Evolutionary conservation across 805 yeast species (phyloP), one percentile per base, ranked within the genome.

Genomic region (Wickerhamiella bombiphila): DNA sequence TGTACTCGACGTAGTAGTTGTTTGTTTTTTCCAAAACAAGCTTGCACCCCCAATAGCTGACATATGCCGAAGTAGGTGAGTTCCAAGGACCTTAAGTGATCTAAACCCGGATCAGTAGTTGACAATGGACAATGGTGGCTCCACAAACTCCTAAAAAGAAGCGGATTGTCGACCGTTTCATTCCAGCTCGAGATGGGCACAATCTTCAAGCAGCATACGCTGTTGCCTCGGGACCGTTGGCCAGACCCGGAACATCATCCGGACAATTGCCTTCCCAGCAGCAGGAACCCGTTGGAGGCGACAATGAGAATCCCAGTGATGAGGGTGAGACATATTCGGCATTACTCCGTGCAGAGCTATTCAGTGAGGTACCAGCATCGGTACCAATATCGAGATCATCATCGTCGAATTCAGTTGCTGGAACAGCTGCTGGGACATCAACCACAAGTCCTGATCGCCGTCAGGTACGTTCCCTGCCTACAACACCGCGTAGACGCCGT

Each of bases 191-290:
- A 35, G 75, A 81, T 1, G 94, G 94, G 1, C 70, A 83, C 19
- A 93, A 83, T 50, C 61, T 88, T 13, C 91, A 82, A 51, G 83
- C 95, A 0, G 94, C 94, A 5, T 78, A 74, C 55, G 69, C 74
- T 41, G 58, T 75, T 35, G 66, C 66, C 34, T 31, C 42, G 17
- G 39, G 33, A 6, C 38, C 30, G 5, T 28, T 17, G 5, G 5
- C 15, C 13, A 13, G 13, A 13, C 13, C 7, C 5, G 30, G 15
- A 6, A 28, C 30, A 5, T n/a, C 7, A n/a, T 8, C 30, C 13
- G 30, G n/a, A n/a, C n/a, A n/a, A n/a, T n/a, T n/a, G n/a, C n/a
- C n/a, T n/a, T n/a, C n/a, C n/a, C n/a, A n/a, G n/a, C n/a, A n/a
- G n/a, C n/a, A n/a, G n/a, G n/a, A n/a, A n/a, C n/a, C n/a, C n/a